Percentiles rank a stretch among this genome's conserved stretches.
These are phyloP conservation scores for Pythium sukuiense DNA, from an alignment of 352 stramenopile species.

Conservation along the genomic window DNA sequence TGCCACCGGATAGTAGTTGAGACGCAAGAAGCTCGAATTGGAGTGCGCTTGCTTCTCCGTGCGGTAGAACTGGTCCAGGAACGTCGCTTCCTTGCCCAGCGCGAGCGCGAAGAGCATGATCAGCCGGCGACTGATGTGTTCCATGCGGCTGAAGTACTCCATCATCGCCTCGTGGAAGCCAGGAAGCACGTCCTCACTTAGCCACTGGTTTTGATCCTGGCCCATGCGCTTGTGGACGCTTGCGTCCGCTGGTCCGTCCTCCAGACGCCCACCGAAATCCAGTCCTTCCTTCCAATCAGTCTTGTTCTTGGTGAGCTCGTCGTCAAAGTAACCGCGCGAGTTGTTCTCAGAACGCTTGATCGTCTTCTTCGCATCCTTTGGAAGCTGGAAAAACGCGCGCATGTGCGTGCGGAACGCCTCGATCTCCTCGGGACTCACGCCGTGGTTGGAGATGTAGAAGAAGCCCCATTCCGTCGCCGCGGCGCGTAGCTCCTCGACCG, in stretches of 20 bases:
- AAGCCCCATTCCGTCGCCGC: slow-evolving; percentile 89
- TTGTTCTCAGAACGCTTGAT: slow-evolving; percentile 75
- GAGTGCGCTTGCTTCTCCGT: neutral
- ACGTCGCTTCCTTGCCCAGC: slow-evolving; percentile 41
- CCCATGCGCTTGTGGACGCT: slow-evolving; percentile 53
- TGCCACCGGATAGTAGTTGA: slow-evolving; percentile 90
- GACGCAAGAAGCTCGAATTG: slow-evolving; percentile 78
- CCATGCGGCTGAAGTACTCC: slow-evolving; percentile 44
- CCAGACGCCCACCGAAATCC: slow-evolving; percentile 51
- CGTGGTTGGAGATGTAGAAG: slow-evolving; percentile 91
- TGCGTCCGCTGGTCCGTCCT: slow-evolving; percentile 50
- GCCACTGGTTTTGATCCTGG: slow-evolving; percentile 84
- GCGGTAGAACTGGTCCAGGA: slow-evolving; percentile 74
- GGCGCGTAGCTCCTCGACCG: slow-evolving; percentile 42
- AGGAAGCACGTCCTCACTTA: slow-evolving; percentile 37
- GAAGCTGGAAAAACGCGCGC: slow-evolving; percentile 80
- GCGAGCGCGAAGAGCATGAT: slow-evolving; percentile 53
- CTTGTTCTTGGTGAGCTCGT: slow-evolving; percentile 93
- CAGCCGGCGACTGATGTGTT: slow-evolving; percentile 44
- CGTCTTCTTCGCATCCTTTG: slow-evolving; percentile 45
- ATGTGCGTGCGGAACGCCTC: slow-evolving; percentile 57
- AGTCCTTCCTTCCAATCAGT: slow-evolving; percentile 91
- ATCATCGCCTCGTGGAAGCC: slow-evolving; percentile 52
- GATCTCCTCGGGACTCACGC: slow-evolving; percentile 56
- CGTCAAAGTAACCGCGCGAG: slow-evolving; percentile 90